phyloP scores from a whole-genome alignment of 2,329 filamentous ascomycete species.

The Fusarium pseudoanthophilum region DNA sequence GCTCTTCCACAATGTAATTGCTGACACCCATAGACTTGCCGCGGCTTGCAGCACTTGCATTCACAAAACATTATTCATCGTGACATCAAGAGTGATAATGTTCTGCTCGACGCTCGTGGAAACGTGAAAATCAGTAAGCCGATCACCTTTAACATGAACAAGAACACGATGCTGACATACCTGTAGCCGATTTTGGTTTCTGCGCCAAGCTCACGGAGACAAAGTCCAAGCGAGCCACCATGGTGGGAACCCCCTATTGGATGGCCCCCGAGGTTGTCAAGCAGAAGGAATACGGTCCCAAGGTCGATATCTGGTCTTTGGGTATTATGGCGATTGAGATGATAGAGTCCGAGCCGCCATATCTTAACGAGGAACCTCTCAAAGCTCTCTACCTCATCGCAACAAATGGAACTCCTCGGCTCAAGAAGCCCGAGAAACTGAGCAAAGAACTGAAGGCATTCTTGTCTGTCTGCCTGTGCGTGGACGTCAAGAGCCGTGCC shows the following conservation, averaged over 20 bases:
- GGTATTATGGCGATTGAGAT: slow-evolving; percentile 99
- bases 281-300: slow-evolving; percentile 98
- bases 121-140: slow-evolving; percentile 96
- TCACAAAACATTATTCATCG: slow-evolving; percentile 97
- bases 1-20: slow-evolving; percentile 4
- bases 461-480: slow-evolving; percentile 93
- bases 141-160: background rate
- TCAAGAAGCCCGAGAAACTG: slow-evolving; percentile 98
- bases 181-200: slow-evolving; percentile 96
- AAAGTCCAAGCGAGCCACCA: slow-evolving; percentile 96
- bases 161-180: slow-evolving; percentile 25
- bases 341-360: slow-evolving; percentile 98
- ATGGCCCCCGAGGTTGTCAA: slow-evolving; percentile 99
- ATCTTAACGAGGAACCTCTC: slow-evolving; percentile 96
- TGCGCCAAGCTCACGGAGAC: slow-evolving; percentile 98
- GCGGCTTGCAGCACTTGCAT: slow-evolving; percentile 92
- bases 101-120: slow-evolving; percentile 90
- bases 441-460: slow-evolving; percentile 98
- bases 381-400: slow-evolving; percentile 98
- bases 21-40: slow-evolving; percentile 78
- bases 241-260: slow-evolving; percentile 99
- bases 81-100: slow-evolving; percentile 99
- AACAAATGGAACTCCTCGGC: slow-evolving; percentile 93
- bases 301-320: slow-evolving; percentile 98
- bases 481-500: slow-evolving; percentile 94